Base-by-base conservation (phyloP, 306 rosid species). In the Astragalus membranaceus region DNA sequence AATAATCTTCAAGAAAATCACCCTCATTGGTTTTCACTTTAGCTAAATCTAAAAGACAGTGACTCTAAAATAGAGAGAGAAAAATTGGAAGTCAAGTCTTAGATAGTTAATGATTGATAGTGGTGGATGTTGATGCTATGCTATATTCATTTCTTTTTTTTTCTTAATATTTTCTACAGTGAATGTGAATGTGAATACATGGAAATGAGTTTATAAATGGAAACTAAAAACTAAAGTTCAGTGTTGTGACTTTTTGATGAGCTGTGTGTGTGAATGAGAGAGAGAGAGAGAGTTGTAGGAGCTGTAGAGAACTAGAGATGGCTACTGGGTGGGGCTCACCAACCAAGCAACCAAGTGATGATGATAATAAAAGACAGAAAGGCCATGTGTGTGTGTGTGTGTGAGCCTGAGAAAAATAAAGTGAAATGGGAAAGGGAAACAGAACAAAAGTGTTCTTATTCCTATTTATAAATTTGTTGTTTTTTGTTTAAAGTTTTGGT, bases 1-100 rank as follows among this genome's bases (percentile, higher is more conserved):
- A 52, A 84, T 70, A 69, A 82, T 76, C 84, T 83, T 83, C 67
- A 89, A 78, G 82, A 89, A 81, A 63, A 85, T 70, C 87, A 81
- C 74, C 76, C n/a, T 73, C 80, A 5, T 26, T 26, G 30, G 30
- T 26, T 26, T 26, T 8, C 33, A 70, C 17, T 23, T 26, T 30
- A 73, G 51, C 52, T 26, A 77, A 81, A 83, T 81, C 88, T 81
- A 69, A 76, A 56, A 58, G 75, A 69, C 9, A 69, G 46, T 73
- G 79, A 49, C 67, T 11, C 30, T 26, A 26, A 26, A 26, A 26
- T 26, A 26, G 44, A 39, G 67, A 67, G 78, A 59, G 39, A 44
- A 32, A 68, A 43, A 55, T 11, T 15, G 57, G 46, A 57, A 75
- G 74, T 74, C n/a, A 74, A 74, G 57, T 41, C 37, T 57, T 53